Base-by-base conservation (phyloP, 2,329 filamentous ascomycete genomes). In the Metarhizium humberi region DNA sequence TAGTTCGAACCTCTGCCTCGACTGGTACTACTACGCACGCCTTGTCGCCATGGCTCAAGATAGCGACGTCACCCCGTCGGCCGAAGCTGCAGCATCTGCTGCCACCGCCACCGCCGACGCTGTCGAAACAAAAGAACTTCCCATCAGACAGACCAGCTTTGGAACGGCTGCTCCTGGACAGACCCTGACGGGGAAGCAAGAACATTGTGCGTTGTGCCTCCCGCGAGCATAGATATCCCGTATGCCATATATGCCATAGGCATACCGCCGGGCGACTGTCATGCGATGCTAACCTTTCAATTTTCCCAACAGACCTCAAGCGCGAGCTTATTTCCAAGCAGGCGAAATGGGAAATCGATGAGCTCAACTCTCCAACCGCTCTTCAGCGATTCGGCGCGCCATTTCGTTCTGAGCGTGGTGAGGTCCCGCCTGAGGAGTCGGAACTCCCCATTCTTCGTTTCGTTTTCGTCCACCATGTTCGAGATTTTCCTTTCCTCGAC, bases 381-480 rank as follows among this genome's bases (percentile, higher is more conserved):
- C 81, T 99, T 52, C 91, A 91, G 67, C 85, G 94, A 63, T 99
- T 99, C 70, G 94, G 94, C 57, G 92, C 94, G 6, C 94, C 94
- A 0, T 99, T 99, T 76, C 87, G 84, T 68, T 96, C 92, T 50
- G 89, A 96, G 53, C 86, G 87, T 58, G 94, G 94, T 60, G 94
- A 99, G 71, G 87, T 99, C 29, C 87, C 91, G 4, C 94, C 94
- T 14, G 81, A 95, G 57, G 91, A 99, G 67, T 96, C 92, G 2
- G 92, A 97, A 64, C 79, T 99, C 32, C 94, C 94, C 18, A 87
- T 99, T 59, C 78, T 99, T 58, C 84, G 94, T 61, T 97, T 94
- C 74, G 96, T 99, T 66, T 99, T 99, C 68, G 94, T 97, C 54
- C 88, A 97, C 68, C 92, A 97, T 84, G 85, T 99, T 57, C 90